Base-by-base conservation (phyloP, 768 basidiomycete genomes). In the Panaeolus papilionaceus region DNA sequence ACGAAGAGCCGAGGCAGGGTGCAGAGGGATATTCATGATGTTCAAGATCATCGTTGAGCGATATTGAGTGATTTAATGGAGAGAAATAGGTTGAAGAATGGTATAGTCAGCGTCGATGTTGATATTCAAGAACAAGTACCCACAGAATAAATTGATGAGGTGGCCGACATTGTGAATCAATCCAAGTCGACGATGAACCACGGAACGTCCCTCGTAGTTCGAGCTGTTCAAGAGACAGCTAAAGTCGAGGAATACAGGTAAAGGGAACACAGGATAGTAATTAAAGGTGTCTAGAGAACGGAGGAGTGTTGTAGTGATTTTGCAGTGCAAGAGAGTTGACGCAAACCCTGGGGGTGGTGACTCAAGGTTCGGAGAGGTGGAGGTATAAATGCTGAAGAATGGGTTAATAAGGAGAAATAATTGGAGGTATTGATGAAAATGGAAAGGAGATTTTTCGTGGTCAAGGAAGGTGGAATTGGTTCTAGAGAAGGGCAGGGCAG, bases 91-190 rank as follows among this genome's bases (percentile, higher is more conserved):
- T 26, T 11, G 16, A 44, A 44, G 18, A 6, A 44, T 16, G 42
- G 18, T 6, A 44, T 18, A 18, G 20, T 51, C 26, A 51, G 47
- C 20, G 6, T 18, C 26, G 6, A 23, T 51, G 8, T 11, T 26
- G 47, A 51, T 23, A 20, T 23, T 7, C 3, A 23, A 20, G 26
- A 51, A 11, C 47, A 51, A 58, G 26, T 49, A 58, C 54, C 33
- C 28, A 58, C 54, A 28, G 54, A 58, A 37, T 58, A 58, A 33
- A 58, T 58, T 28, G 54, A 58, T 58, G 54, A 58, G 26, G 28
- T 58, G 54, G 54, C 54, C 28, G 54, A 58, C 54, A 58, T 58
- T 28, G 11, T 28, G 4, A 12, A 14, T 58, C 6, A 33, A 58
- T 23, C 9, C 23, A 8, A 20, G 54, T 58, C 28, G 54, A 58